phyloP scores from a whole-genome alignment of 2,329 filamentous ascomycete genomes.

The Davidsoniella neocaledoniae region DNA sequence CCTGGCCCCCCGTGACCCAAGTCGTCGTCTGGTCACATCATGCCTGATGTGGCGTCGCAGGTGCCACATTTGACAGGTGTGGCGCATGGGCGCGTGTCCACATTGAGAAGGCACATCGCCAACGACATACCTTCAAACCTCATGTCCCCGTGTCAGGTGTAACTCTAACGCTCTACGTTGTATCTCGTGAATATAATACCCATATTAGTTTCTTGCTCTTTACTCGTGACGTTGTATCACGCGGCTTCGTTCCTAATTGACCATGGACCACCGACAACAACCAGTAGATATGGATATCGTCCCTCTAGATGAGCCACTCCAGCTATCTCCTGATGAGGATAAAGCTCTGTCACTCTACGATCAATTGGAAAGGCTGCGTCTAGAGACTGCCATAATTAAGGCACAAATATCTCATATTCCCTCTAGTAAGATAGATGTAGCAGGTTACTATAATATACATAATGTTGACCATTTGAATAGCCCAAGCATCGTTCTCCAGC shows the following conservation, averaged over 20 bases:
- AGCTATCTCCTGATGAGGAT: slow-evolving; percentile 49
- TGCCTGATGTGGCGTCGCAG: too few relatives aligned
- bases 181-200: too few relatives aligned
- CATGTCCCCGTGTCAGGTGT: too few relatives aligned
- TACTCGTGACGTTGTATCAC: too few relatives aligned
- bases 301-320: slow-evolving; percentile 22
- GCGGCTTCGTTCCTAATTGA: neutral
- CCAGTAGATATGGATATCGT: slow-evolving; percentile 7
- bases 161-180: too few relatives aligned
- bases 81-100: too few relatives aligned
- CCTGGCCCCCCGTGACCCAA: too few relatives aligned
- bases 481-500: slow-evolving; percentile 23
- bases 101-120: too few relatives aligned
- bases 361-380: slow-evolving; percentile 49
- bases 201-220: too few relatives aligned
- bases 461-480: neutral
- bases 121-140: too few relatives aligned
- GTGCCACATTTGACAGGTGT: too few relatives aligned
- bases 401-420: slow-evolving; percentile 19
- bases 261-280: neutral
- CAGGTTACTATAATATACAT: neutral
- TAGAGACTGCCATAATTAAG: slow-evolving; percentile 53
- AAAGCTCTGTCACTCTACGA: slow-evolving; percentile 54
- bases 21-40: too few relatives aligned
- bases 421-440: slow-evolving; percentile 5